phyloP scores from a whole-genome alignment of 2,329 filamentous ascomycete genomes.

The Alternaria consortialis region DNA sequence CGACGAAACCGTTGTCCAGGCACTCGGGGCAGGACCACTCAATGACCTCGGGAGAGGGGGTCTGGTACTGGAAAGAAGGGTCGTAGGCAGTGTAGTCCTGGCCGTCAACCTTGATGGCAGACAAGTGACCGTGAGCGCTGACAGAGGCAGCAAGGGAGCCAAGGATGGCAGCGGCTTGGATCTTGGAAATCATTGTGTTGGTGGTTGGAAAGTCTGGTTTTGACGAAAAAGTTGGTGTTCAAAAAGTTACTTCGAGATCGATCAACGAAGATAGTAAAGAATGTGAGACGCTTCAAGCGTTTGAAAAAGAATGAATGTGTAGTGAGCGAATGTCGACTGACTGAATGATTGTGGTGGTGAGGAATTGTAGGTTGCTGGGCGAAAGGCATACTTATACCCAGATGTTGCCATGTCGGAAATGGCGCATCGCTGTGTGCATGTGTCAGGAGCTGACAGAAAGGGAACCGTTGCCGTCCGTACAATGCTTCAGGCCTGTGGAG shows the following conservation, averaged over 20 bases:
- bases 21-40: slow-evolving; percentile 64
- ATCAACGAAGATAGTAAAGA: slow-evolving; percentile 39
- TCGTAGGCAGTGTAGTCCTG: slow-evolving; percentile 56
- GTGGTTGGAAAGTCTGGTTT: slow-evolving; percentile 12
- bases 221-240: slow-evolving; percentile 19
- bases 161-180: slow-evolving; percentile 42
- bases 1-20: slow-evolving; percentile 63
- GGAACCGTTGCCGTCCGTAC: slow-evolving; percentile 16
- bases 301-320: slow-evolving; percentile 38
- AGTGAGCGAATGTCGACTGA: slow-evolving; percentile 16
- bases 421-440: slow-evolving; percentile 11
- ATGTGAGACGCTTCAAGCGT: slow-evolving; percentile 40
- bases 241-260: slow-evolving; percentile 33
- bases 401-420: slow-evolving; percentile 13
- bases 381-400: slow-evolving; percentile 25
- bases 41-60: slow-evolving; percentile 51
- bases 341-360: slow-evolving; percentile 17
- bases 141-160: slow-evolving; percentile 50
- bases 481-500: slow-evolving; percentile 24
- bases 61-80: slow-evolving; percentile 51
- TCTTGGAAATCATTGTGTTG: slow-evolving; percentile 40
- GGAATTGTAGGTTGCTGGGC: slow-evolving; percentile 1
- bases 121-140: slow-evolving; percentile 57
- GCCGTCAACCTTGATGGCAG: slow-evolving; percentile 57
- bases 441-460: slow-evolving; percentile 20